Evolutionary conservation across 495 filamentous ascomycete species (phyloP), one percentile per base, ranked within the genome.

Genomic region (Penicillium cosmopolitanum): DNA sequence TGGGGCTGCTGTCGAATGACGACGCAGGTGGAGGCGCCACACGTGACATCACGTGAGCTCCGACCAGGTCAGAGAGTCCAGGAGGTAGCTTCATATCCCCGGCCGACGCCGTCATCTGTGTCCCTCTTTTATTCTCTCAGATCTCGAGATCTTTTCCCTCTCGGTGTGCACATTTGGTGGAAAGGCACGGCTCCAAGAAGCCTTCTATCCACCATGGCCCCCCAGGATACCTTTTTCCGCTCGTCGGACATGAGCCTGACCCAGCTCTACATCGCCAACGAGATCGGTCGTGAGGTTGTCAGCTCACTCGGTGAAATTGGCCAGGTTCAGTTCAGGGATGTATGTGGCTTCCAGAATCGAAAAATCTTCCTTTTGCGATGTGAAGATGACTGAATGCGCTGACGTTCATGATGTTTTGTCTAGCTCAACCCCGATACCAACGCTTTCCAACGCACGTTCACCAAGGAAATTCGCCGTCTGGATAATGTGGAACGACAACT

Each of bases 221-320:
- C 76, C 44, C 83, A 89, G 79, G 93, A 98, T 77, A 96, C 92
- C 77, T 88, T 97, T 81, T 97, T 99, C 89, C 95, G 96, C 82
- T 98, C 96, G 71, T 88, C 92, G 89, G 93, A 98, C 78, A 99
- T 99, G 95, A 96, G 92, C 84, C 87, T 99, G 85, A 96, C 96
- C 72, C 95, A 98, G 85, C 88, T 99, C 66, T 99, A 97, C 79
- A 93, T 98, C 68, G 91, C 95, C 62, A 97, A 96, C 67, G 95
- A 99, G 81, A 97, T 98, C 61, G 93, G 96, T 64, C 86, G 95
- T 73, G 95, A 99, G 81, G 93, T 97, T 63, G 91, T 98, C 57
- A 97, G 92, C 71, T 95, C 95, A 52, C 81, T 99, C 62, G 95
- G 95, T 65, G 95, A 98, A 81, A 83, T 99, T 66, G 95, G 95